These are phyloP conservation scores for Leptographium procerum DNA, from an alignment of 2,329 filamentous ascomycete genomes.

Conservation along the genomic window DNA sequence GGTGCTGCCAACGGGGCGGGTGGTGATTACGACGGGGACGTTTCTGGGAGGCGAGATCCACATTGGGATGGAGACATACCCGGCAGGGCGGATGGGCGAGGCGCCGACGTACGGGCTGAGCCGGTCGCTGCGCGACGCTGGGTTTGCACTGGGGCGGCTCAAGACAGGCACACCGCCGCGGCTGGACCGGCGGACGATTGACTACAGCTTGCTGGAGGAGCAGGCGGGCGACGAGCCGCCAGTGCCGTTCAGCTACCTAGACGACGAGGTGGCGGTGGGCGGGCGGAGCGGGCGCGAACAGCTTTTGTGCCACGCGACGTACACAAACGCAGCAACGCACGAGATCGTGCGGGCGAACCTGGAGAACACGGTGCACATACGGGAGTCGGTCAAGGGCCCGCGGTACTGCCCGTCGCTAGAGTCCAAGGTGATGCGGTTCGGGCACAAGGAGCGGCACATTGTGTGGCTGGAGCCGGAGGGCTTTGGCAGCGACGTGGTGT, in stretches of 20 bases:
- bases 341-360: constrained; percentile 77
- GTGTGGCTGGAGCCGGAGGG: constrained; percentile 98
- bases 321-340: constrained; percentile 76
- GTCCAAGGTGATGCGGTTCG: constrained; percentile 83
- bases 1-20: constrained; percentile 64
- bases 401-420: constrained; percentile 93
- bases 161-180: constrained; percentile 95
- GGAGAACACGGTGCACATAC: constrained; percentile 93
- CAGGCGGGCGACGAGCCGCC: constrained; percentile 80
- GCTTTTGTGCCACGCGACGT: constrained; percentile 73
- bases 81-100: constrained; percentile 87
- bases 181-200: constrained; percentile 69
- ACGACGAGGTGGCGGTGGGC: constrained; percentile 60
- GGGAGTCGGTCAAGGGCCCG: constrained; percentile 87
- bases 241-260: constrained; percentile 82
- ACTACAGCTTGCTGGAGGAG: constrained; percentile 58
- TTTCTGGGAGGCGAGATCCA: constrained; percentile 96
- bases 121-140: constrained; percentile 77
- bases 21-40: constrained; percentile 92
- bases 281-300: constrained; percentile 35
- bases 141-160: constrained; percentile 77
- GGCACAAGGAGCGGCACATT: constrained; percentile 68
- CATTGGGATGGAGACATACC: constrained; percentile 74
- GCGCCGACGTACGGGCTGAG: constrained; percentile 86
- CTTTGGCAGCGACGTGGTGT: constrained; percentile 79